Base-by-base conservation (phyloP, 1,284 basidiomycete genomes). In the Tetrapyrgos nigripes region DNA sequence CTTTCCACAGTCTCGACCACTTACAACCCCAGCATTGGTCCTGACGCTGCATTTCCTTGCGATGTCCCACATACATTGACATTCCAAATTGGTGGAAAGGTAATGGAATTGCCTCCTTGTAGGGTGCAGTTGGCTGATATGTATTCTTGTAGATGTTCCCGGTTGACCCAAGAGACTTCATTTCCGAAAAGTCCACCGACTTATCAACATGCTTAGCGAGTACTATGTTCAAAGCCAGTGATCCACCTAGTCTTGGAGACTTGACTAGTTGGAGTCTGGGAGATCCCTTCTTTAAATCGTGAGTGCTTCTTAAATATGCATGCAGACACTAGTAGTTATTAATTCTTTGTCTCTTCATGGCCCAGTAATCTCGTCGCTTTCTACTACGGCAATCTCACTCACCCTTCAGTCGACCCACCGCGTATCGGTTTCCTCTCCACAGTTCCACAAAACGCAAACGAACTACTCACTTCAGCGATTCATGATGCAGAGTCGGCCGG, bases 151-250 rank as follows among this genome's bases (percentile, higher is more conserved):
- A 53, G 64, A 70, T 80, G 57, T 91, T 90, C 73, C 81, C 85
- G 4, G 79, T 89, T 33, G 88, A 89, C 68, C 84, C 88, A 27
- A 81, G 86, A 35, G 88, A 90, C 69, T 86, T 90, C 61, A 70
- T 82, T 13, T 68, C 72, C 5, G 81, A 81, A 63, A 69, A 70
- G 45, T 58, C 65, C 1, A 75, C 73, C 27, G 73, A 81, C 57
- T 73, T 80, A 1, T 71, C 72, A 14, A 71, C 70, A 3, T 89
- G 87, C 64, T 63, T 70, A 49, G 74, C 82, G 26, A 44, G 47
- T 31, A 85, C 82, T 58, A 57, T 89, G 44, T 82, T 79, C 1
- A 47, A 76, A 4, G 88, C 87, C 8, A 86, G 88, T 55, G 74
- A 40, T 40, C 37, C 79, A 10, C 83, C 83, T 2, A 62, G 24